Conservation (phyloP, 2,329 filamentous ascomycete genomes). For the Tolypocladium inflatum region DNA sequence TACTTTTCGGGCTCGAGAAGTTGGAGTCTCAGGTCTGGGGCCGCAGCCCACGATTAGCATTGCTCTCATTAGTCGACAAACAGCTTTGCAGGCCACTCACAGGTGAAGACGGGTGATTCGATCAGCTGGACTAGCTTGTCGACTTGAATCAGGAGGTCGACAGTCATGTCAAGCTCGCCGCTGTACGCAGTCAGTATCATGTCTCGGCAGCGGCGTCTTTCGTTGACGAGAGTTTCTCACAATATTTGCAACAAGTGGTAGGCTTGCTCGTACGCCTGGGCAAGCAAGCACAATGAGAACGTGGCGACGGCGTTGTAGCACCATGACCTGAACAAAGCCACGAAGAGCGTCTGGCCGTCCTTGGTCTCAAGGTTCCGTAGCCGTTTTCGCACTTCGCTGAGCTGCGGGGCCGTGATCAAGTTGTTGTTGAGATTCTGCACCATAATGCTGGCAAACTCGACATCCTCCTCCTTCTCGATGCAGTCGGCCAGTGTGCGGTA, state of each 20-base stretch:
- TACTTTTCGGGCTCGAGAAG: slow-evolving; percentile 91
- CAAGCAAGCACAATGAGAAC: slow-evolving; percentile 88
- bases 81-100: slow-evolving; percentile 39
- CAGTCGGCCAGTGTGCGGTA: slow-evolving; percentile 94
- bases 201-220: background rate
- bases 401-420: slow-evolving; percentile 89
- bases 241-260: slow-evolving; percentile 95
- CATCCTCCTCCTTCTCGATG: slow-evolving; percentile 93
- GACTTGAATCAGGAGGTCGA: slow-evolving; percentile 97
- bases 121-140: slow-evolving; percentile 96
- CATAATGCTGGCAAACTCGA: slow-evolving; percentile 99
- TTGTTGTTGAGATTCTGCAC: slow-evolving; percentile 99
- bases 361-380: slow-evolving; percentile 84
- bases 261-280: slow-evolving; percentile 95
- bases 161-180: slow-evolving; percentile 95
- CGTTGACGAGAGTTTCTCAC: slow-evolving; percentile 35
- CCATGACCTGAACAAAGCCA: slow-evolving; percentile 91
- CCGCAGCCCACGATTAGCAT: background rate
- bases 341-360: slow-evolving; percentile 94
- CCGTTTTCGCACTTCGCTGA: slow-evolving; percentile 82
- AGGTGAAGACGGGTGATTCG: slow-evolving; percentile 96
- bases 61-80: background rate
- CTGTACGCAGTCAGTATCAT: slow-evolving; percentile 32
- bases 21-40: slow-evolving; percentile 78
- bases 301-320: slow-evolving; percentile 98